Evolutionary conservation across 2,329 filamentous ascomycete species (phyloP).

Genomic region (Venturiaceae sp.): DNA sequence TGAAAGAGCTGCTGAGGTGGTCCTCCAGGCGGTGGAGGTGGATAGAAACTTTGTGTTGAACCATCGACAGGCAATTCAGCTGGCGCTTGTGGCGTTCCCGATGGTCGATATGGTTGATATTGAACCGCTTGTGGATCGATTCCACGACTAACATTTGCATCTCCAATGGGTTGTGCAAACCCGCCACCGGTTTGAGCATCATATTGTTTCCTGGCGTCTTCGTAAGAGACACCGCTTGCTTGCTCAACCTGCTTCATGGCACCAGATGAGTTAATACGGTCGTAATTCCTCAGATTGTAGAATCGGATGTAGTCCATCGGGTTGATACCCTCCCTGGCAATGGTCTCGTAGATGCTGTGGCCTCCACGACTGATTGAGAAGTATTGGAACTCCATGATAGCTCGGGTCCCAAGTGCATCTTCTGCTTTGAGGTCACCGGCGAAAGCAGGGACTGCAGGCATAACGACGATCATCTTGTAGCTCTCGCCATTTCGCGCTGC

Average conservation of each 20-base stretch:
- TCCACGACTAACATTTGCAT: not conserved
- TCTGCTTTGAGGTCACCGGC: constrained; percentile 69
- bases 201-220: constrained; percentile 53
- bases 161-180: constrained; percentile 2
- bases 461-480: constrained; percentile 68
- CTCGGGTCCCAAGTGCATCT: constrained; percentile 64
- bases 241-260: constrained; percentile 53
- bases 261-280: constrained; percentile 64
- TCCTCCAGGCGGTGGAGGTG: constrained; percentile 1
- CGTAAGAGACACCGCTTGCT: constrained; percentile 57
- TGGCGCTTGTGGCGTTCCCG: constrained; percentile 5
- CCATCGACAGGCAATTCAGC: not conserved
- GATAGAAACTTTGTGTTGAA: not conserved
- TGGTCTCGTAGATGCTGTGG: constrained; percentile 65
- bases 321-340: constrained; percentile 57
- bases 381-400: constrained; percentile 87
- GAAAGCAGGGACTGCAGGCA: constrained; percentile 74
- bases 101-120: constrained; percentile 11
- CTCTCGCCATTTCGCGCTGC: constrained; percentile 55
- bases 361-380: constrained; percentile 68
- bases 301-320: constrained; percentile 68
- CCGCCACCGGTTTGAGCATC: constrained; percentile 43
- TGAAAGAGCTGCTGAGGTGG: not conserved
- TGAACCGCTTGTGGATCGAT: constrained; percentile 8
- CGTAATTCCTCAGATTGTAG: constrained; percentile 78